These are phyloP conservation scores for Penicillium corylophilum DNA, from an alignment of 2,329 filamentous ascomycete species.

Conservation along the genomic window DNA sequence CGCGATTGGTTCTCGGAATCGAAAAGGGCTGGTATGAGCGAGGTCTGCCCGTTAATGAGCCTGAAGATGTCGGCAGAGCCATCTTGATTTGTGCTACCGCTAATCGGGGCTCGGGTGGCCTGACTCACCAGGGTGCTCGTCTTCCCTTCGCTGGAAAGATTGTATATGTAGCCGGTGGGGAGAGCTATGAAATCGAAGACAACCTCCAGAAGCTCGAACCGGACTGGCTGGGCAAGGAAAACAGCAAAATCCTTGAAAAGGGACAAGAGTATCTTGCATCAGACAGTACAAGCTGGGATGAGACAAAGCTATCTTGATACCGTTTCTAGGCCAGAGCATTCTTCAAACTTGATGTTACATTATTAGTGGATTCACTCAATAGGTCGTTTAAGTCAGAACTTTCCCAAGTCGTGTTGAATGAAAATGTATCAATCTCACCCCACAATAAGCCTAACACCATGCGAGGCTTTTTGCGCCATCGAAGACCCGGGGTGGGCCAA, in stretches of 20 bases:
- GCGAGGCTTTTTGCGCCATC: no score
- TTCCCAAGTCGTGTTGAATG: no score
- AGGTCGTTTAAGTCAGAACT: no score
- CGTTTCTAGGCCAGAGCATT: background rate
- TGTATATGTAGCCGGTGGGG: slow-evolving; percentile 23
- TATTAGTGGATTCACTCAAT: no score
- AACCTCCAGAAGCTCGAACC: slow-evolving; percentile 20
- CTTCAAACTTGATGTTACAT: no score
- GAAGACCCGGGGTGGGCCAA: no score
- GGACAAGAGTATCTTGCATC: slow-evolving; percentile 13
- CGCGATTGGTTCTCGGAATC: slow-evolving; percentile 15
- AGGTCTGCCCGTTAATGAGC: slow-evolving; percentile 22
- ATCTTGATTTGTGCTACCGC: slow-evolving; percentile 22
- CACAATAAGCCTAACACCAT: no score
- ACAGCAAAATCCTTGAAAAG: slow-evolving; percentile 5
- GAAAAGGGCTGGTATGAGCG: slow-evolving; percentile 23
- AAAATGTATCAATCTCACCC: no score
- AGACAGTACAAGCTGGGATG: slow-evolving; percentile 11
- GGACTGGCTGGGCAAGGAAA: slow-evolving; percentile 38
- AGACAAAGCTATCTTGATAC: background rate
- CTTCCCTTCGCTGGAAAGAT: slow-evolving; percentile 25
- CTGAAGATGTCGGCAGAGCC: slow-evolving; percentile 21
- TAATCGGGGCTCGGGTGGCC: slow-evolving; percentile 12
- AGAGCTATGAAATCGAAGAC: slow-evolving; percentile 28
- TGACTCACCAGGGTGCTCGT: slow-evolving; percentile 11